Evolutionary conservation across 805 yeast genomes (phyloP).

Genomic region (Yamadazyma laniorum): DNA sequence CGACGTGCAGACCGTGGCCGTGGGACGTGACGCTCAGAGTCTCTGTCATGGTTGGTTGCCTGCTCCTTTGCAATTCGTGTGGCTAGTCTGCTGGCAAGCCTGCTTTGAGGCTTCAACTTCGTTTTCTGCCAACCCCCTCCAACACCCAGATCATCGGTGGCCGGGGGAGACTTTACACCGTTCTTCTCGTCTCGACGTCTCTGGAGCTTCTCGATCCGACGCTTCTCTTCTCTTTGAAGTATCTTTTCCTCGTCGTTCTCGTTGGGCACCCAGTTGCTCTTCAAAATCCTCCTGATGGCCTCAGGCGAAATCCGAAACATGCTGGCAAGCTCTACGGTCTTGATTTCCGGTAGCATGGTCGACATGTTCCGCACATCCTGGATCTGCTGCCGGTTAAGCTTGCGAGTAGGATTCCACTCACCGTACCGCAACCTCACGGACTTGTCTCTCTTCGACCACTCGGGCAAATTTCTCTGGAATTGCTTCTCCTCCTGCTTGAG

Average conservation of each 20-base stretch:
- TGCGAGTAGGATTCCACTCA: constrained; percentile 68
- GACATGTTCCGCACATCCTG: constrained; percentile 59
- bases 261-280: constrained; percentile 72
- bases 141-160: no score
- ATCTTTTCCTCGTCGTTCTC: constrained; percentile 48
- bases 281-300: constrained; percentile 74
- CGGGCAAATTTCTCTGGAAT: constrained; percentile 21
- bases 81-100: no score
- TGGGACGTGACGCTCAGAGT: no score
- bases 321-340: constrained; percentile 56
- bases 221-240: constrained; percentile 49
- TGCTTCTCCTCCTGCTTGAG: constrained; percentile 5
- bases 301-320: constrained; percentile 76
- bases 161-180: no score
- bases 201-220: constrained; percentile 13
- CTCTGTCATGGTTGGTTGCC: no score
- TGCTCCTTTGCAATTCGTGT: no score
- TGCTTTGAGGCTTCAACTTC: no score
- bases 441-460: constrained; percentile 69
- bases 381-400: constrained; percentile 67
- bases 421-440: constrained; percentile 62
- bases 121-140: no score
- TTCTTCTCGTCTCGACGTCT: constrained; percentile 1
- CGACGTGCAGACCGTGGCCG: no score
- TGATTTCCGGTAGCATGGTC: constrained; percentile 56